phyloP scores from a whole-genome alignment of 441 rosid species.

The Raphanus hybrid region DNA sequence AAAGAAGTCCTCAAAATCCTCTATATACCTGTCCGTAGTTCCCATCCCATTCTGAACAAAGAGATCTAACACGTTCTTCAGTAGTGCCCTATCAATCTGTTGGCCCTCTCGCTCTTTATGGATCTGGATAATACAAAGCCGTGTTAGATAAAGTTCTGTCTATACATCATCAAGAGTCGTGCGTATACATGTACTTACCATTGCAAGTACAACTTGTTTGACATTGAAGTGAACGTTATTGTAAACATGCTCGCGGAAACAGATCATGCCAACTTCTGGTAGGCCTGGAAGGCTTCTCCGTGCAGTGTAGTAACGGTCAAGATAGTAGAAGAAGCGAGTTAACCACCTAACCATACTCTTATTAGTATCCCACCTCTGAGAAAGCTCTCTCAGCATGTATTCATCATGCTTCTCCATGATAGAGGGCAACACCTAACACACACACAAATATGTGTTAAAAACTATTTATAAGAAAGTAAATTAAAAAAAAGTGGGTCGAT shows the following conservation, averaged over 20 bases:
- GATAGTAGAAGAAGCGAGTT: conserved; percentile 67
- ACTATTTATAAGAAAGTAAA: background rate
- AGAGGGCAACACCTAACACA: conserved; percentile 61
- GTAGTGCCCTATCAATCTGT: conserved; percentile 70
- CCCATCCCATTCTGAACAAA: conserved; percentile 83
- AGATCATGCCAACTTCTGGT: conserved; percentile 64
- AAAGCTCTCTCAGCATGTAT: conserved; percentile 76
- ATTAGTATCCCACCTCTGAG: conserved; percentile 70
- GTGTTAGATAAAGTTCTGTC: conserved; percentile 3
- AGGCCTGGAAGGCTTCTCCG: conserved; percentile 62
- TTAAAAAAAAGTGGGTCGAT: background rate
- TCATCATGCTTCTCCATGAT: conserved; percentile 78
- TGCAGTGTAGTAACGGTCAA: conserved; percentile 71
- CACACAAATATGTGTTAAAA: background rate
- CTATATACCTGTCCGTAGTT: conserved; percentile 55
- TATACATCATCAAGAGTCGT: background rate
- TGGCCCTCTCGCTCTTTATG: conserved; percentile 81
- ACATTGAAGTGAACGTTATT: conserved; percentile 49
- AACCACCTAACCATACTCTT: conserved; percentile 78
- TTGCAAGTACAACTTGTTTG: conserved; percentile 59
- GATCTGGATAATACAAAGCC: conserved; percentile 48
- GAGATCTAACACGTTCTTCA: conserved; percentile 79
- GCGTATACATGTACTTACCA: conserved; percentile 45
- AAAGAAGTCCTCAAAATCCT: conserved; percentile 67
- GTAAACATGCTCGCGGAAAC: conserved; percentile 62